Evolutionary conservation across 169 alveolate species (phyloP), one percentile per base, ranked within the genome.

Genomic region (Plasmodium billcollinsi): DNA sequence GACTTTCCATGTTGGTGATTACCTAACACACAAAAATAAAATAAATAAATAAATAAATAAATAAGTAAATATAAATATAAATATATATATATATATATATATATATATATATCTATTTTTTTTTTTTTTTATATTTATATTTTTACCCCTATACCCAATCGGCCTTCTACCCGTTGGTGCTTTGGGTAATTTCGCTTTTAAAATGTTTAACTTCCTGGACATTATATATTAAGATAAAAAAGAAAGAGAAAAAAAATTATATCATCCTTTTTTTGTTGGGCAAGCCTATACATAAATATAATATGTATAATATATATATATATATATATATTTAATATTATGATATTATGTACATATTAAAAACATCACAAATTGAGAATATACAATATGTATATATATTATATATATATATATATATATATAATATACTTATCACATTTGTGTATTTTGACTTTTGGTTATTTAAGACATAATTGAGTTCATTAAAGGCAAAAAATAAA

Each of bases 1-100:
- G 93, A 92, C 76, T 94, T 96, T 49, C 94, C 94, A 75, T 96
- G 98, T 70, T 93, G 93, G 74, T 95, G 97, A 67, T 95, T 95
- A 39, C 98, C 98, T 96, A 70, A 71, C 73, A 26, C 33, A 4
- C 50, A 52, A n/a, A 7, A 29, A 5, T 45, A 11, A 26, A 66
- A 29, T 29, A 63, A 21, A 18, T n/a, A 49, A 14, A 15, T 3
- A n/a, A 0, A n/a, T 8, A 3, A 12, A 29, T 29, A 63, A 21
- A 18, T n/a, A 49, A 14, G n/a, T 3, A n/a, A 0, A n/a, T 8
- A 3, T 59, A 45, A 9, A 18, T 29, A 20, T 33, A 54, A 39
- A 18, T 20, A 59, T 52, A 72, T 15, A 20, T 47, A 9, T 24
- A 0, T 52, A 49, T 11, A 54, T 33, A 43, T 24, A 47, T 15